Evolutionary conservation across 2,329 filamentous ascomycete species (phyloP), one percentile per base, ranked within the genome.

Genomic region (Drechslerella dactyloides): DNA sequence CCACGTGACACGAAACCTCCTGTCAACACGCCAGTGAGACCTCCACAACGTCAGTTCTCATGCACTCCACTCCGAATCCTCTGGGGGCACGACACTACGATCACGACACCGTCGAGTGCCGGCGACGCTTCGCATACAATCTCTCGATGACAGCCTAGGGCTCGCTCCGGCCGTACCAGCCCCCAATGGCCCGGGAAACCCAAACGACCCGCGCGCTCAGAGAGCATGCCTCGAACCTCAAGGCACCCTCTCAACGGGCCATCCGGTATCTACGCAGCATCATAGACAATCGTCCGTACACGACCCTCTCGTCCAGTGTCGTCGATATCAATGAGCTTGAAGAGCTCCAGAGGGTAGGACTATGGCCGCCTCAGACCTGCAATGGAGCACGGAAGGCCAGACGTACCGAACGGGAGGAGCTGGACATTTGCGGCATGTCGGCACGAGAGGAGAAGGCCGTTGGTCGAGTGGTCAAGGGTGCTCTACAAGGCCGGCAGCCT

Each of bases 191-290:
- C 44, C 74, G 70, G 56, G 69, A 70, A 65, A 69, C 58, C 17
- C 54, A 69, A 59, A 66, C 55, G 21, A 65, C 73, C 69, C 73
- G 74, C 69, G 74, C 66, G 15, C 69, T 74, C 33, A 63, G 69
- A 70, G 73, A 74, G 53, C 73, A 73, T 57, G 65, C 74, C 72
- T 63, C 40, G 54, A 69, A 75, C 53, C 70, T 74, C 70, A 74
- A 74, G 65, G 75, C 73, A 64, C 75, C 75, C 58, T 76, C 75
- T 44, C 68, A 64, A 57, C 73, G 62, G 57, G 62, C 68, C 57
- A 73, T 76, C 52, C 73, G 72, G 46, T 76, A 75, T 59, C 69
- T 76, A 23, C 74, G 73, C 54, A 65, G 72, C 52, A 58, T 76
- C 48, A 27, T 76, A 27, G 75, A 75, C 37, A 73, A 58, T 19